Percentiles rank a stretch among this genome's conserved stretches.
These are phyloP conservation scores for Zalaria obscura DNA, from an alignment of 2,329 filamentous ascomycete species.

Conservation along the genomic window DNA sequence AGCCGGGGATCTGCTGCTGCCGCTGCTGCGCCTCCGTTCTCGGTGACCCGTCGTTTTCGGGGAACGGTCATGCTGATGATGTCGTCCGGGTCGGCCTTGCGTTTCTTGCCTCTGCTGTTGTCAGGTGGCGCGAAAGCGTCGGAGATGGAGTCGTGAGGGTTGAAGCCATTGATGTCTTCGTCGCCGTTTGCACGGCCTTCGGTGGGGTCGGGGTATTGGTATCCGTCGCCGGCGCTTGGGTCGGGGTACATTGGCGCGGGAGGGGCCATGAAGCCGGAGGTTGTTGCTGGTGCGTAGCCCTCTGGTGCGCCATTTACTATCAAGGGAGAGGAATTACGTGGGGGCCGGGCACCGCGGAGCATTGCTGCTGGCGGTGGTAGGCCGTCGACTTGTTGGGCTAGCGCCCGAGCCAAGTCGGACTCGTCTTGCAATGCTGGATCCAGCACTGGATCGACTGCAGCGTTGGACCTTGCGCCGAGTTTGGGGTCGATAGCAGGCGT, in stretches of 20 bases:
- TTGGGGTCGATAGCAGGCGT: slow-evolving; percentile 19
- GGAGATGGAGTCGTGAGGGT: background rate
- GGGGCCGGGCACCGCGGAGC: slow-evolving; percentile 11
- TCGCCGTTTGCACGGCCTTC: slow-evolving; percentile 11
- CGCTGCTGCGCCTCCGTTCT: slow-evolving; percentile 9
- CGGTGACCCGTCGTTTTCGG: slow-evolving; percentile 19
- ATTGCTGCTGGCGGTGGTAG: slow-evolving; percentile 15
- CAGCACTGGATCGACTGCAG: background rate
- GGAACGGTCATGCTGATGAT: slow-evolving; percentile 23
- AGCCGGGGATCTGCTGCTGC: slow-evolving; percentile 21
- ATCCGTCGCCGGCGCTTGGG: slow-evolving; percentile 8
- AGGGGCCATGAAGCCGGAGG: slow-evolving; percentile 12
- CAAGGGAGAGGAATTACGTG: background rate
- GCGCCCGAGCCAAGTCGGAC: too few species aligned
- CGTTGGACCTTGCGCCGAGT: slow-evolving; percentile 7
- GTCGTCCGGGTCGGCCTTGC: slow-evolving; percentile 15
- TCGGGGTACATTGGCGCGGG: slow-evolving; percentile 17
- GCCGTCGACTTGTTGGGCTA: slow-evolving; percentile 6
- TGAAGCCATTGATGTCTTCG: slow-evolving; percentile 6
- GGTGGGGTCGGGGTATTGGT: slow-evolving; percentile 13
- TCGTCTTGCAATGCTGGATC: slow-evolving; percentile 8
- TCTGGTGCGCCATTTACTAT: slow-evolving; percentile 10
- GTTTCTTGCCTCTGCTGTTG: slow-evolving; percentile 6
- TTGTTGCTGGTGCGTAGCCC: slow-evolving; percentile 16
- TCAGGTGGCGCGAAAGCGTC: slow-evolving; percentile 2